Percentiles rank a stretch among this genome's conserved stretches.
Evolutionary conservation across 2,329 filamentous ascomycete genomes (phyloP).

Genomic region (Fusarium anthophilum): DNA sequence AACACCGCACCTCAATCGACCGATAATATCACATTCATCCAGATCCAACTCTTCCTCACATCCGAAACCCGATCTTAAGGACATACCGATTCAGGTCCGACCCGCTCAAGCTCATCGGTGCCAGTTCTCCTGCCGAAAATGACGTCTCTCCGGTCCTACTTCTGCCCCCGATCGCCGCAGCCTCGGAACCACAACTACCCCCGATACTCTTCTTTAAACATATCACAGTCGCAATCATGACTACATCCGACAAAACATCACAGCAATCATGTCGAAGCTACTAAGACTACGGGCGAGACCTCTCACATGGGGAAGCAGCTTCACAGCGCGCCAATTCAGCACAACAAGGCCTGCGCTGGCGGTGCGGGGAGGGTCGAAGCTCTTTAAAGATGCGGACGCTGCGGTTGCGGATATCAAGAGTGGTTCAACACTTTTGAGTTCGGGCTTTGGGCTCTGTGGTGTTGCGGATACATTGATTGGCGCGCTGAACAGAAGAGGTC

Average conservation of each 20-base stretch:
- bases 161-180: conserved; percentile 2
- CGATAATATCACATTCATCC: not conserved
- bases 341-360: conserved; percentile 25
- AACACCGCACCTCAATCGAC: not conserved
- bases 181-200: conserved; percentile 20
- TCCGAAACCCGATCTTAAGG: not conserved
- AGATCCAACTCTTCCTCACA: not conserved
- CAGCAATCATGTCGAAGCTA: conserved; percentile 25
- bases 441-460: conserved; percentile 85
- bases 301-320: conserved; percentile 35
- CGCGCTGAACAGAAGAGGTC: conserved; percentile 69
- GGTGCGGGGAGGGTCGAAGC: conserved; percentile 51
- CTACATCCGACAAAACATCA: not conserved
- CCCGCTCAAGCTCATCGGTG: conserved; percentile 13
- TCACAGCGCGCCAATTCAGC: conserved; percentile 35
- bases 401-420: conserved; percentile 77
- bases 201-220: conserved; percentile 33
- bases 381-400: conserved; percentile 67
- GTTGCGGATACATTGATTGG: conserved; percentile 79
- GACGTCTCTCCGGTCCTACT: conserved; percentile 28
- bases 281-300: conserved; percentile 15
- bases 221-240: conserved; percentile 25
- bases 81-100: not conserved
- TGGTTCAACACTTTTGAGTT: conserved; percentile 76
- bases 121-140: conserved; percentile 33